Evolutionary conservation across 2,329 filamentous ascomycete genomes (phyloP).

Genomic region (Colletotrichum simmondsii): DNA sequence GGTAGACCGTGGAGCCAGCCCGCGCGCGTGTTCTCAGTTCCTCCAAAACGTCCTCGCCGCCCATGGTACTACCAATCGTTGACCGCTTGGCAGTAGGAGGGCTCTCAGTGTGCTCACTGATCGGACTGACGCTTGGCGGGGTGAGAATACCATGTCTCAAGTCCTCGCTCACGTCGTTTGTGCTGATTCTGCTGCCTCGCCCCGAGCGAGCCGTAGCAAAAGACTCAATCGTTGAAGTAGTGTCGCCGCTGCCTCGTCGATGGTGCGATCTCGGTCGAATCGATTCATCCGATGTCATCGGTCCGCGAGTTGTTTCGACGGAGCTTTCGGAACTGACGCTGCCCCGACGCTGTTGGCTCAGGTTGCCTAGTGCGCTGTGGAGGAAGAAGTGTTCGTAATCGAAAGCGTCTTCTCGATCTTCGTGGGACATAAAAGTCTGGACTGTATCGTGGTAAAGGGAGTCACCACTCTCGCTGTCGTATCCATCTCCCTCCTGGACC

Average conservation of each 20-base stretch:
- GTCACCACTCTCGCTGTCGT: slow-evolving; percentile 71
- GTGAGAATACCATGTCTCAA: slow-evolving; percentile 26
- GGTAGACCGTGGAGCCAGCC: slow-evolving; percentile 47
- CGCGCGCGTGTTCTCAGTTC: slow-evolving; percentile 35
- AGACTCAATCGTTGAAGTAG: slow-evolving; percentile 62
- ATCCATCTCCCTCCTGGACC: slow-evolving; percentile 49
- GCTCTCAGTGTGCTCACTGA: slow-evolving; percentile 29
- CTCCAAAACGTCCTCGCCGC: slow-evolving; percentile 39
- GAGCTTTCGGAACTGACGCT: slow-evolving; percentile 71
- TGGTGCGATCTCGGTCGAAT: slow-evolving; percentile 38
- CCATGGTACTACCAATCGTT: slow-evolving; percentile 39
- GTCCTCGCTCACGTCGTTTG: slow-evolving; percentile 10
- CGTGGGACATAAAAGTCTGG: slow-evolving; percentile 77
- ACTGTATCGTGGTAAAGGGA: slow-evolving; percentile 72
- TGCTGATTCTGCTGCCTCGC: slow-evolving; percentile 48
- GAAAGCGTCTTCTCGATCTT: slow-evolving; percentile 94
- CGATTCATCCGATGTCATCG: slow-evolving; percentile 43
- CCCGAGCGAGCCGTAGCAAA: slow-evolving; percentile 69
- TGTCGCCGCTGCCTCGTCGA: slow-evolving; percentile 59
- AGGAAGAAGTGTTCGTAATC: slow-evolving; percentile 97
- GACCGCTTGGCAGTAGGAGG: slow-evolving; percentile 32
- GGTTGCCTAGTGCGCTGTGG: slow-evolving; percentile 88
- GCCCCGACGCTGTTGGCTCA: slow-evolving; percentile 63
- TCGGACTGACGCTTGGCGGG: slow-evolving; percentile 30
- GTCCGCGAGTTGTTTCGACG: slow-evolving; percentile 69